Conservation (phyloP, 2,329 filamentous ascomycete species). For the Alternaria sp. region DNA sequence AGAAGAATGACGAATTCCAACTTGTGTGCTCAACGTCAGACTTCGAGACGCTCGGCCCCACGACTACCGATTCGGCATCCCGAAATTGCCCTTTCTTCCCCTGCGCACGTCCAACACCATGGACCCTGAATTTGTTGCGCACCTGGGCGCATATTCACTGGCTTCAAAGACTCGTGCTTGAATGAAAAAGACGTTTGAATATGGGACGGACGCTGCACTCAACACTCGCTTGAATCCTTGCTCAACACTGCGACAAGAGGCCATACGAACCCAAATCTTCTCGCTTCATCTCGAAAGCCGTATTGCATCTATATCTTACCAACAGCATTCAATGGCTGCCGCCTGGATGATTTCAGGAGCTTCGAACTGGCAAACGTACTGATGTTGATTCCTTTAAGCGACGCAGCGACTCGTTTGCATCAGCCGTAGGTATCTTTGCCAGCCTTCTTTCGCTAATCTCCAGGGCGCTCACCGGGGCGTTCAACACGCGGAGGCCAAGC, state of each 20-base stretch:
- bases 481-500: background rate
- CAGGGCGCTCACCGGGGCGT: background rate
- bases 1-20: background rate
- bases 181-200: rapidly evolving
- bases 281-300: background rate
- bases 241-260: background rate
- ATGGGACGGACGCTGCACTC: background rate
- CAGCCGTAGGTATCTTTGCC: background rate
- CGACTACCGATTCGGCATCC: slow-evolving; percentile 1
- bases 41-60: slow-evolving; percentile 14
- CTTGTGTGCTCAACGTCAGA: slow-evolving; percentile 11
- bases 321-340: background rate
- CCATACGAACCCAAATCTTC: background rate
- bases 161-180: background rate
- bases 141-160: background rate
- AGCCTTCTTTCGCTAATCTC: background rate
- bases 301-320: background rate
- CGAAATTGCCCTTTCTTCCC: background rate
- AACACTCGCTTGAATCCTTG: background rate
- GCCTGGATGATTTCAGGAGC: background rate
- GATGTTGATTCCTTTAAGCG: background rate
- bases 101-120: background rate
- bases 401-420: background rate
- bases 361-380: background rate
- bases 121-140: background rate